phyloP scores from a whole-genome alignment of 2,329 filamentous ascomycete species.

The Talaromyces sp. region DNA sequence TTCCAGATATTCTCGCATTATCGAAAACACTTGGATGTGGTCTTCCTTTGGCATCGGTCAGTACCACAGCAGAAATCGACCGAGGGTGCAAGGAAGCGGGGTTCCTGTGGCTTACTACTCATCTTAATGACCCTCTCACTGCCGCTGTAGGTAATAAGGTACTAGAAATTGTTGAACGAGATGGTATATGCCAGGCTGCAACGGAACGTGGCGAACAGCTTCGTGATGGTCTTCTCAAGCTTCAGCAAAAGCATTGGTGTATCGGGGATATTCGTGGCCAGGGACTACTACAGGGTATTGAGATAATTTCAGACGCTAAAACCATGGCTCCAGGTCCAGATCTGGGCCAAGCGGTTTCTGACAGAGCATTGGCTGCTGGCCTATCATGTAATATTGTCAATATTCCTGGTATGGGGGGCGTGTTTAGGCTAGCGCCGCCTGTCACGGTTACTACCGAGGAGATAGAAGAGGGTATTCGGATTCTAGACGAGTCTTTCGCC shows the following conservation, averaged over 20 bases:
- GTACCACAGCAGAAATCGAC: conserved; percentile 53
- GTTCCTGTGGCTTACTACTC: conserved; percentile 58
- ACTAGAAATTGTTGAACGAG: conserved; percentile 56
- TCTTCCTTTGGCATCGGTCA: conserved; percentile 49
- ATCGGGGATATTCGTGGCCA: conserved; percentile 59
- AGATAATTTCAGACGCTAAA: conserved; percentile 51
- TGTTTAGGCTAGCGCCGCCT: conserved; percentile 58
- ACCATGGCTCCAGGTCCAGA: conserved; percentile 47
- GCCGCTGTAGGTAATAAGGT: conserved; percentile 59
- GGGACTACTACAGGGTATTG: conserved; percentile 19
- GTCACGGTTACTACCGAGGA: conserved; percentile 53
- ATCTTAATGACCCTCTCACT: conserved; percentile 59
- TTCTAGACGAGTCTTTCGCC: conserved; percentile 55
- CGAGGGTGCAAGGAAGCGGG: conserved; percentile 44
- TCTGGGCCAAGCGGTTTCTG: conserved; percentile 46
- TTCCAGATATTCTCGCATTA: conserved; percentile 57
- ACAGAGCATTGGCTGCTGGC: conserved; percentile 48
- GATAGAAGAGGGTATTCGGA: conserved; percentile 48
- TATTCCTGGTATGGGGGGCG: conserved; percentile 52
- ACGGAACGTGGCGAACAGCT: conserved; percentile 43
- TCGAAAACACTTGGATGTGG: conserved; percentile 61
- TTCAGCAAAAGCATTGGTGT: conserved; percentile 53
- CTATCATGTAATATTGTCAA: conserved; percentile 56
- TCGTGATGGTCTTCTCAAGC: conserved; percentile 42
- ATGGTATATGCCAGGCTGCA: conserved; percentile 48